A percentile compares a stretch with the other conserved stretches of the same genome.
Evolutionary conservation across 495 filamentous ascomycete genomes (phyloP).

Genomic region (Hyaloscypha hepaticicola): DNA sequence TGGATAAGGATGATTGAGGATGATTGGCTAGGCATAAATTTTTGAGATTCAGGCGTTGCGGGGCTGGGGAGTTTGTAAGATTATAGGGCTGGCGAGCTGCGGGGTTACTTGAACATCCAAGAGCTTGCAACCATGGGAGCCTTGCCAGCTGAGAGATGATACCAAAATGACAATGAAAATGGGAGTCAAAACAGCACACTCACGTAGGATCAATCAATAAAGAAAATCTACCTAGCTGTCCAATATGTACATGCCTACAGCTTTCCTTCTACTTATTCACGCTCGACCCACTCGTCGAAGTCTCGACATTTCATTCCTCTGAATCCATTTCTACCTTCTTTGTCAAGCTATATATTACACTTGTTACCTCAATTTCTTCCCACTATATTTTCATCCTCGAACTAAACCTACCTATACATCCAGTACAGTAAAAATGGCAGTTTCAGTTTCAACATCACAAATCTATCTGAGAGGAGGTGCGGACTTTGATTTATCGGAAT

Average conservation of each 20-base stretch:
- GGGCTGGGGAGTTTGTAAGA: background rate
- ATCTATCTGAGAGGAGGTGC: no score
- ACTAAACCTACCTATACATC: no score
- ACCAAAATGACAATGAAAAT: background rate
- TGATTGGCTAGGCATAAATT: background rate
- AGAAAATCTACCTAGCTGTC: background rate
- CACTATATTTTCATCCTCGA: no score
- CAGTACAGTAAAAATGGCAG: no score
- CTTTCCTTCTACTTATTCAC: background rate
- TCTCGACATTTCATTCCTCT: background rate
- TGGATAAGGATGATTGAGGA: constrained; percentile 23
- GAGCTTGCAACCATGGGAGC: background rate
- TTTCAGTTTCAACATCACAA: no score
- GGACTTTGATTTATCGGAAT: no score
- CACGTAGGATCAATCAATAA: background rate
- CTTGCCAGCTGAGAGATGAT: background rate
- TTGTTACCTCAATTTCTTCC: background rate
- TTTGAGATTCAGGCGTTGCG: background rate
- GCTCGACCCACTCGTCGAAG: background rate
- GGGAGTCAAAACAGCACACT: background rate
- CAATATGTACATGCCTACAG: background rate
- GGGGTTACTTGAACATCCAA: no score
- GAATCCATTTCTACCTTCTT: background rate
- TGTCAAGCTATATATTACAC: background rate
- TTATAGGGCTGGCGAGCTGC: background rate